Evolutionary conservation across 768 basidiomycete genomes (phyloP).

Genomic region (Auricularia sp.): DNA sequence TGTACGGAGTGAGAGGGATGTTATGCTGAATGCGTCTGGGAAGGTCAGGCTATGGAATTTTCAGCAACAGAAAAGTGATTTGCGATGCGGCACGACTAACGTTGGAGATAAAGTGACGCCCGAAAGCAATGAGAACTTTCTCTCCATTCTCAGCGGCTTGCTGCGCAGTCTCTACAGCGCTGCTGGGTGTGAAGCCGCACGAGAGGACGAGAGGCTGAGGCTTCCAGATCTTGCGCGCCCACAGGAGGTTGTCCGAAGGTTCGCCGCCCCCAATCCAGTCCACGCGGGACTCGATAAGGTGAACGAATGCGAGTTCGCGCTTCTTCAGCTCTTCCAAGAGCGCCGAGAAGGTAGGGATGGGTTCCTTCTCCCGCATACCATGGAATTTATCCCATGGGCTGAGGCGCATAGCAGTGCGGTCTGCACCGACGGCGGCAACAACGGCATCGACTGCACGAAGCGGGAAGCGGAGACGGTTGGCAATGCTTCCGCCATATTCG

Average conservation of each 20-base stretch:
- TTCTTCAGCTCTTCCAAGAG: slow-evolving; percentile 10
- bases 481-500: slow-evolving; percentile 35
- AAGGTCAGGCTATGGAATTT: background rate
- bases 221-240: slow-evolving; percentile 2
- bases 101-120: slow-evolving; percentile 6
- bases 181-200: background rate
- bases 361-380: slow-evolving; percentile 6
- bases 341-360: slow-evolving; percentile 12
- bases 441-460: slow-evolving; percentile 30
- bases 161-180: background rate
- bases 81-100: background rate
- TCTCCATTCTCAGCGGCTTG: background rate
- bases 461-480: slow-evolving; percentile 34
- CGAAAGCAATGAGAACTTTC: slow-evolving; percentile 7
- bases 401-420: slow-evolving; percentile 26
- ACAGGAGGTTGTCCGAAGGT: background rate
- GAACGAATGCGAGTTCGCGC: slow-evolving; percentile 21
- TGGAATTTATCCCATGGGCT: slow-evolving; percentile 12
- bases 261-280: background rate
- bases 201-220: slow-evolving; percentile 2
- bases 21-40: background rate
- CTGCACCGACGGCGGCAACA: slow-evolving; percentile 24
- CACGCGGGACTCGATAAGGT: slow-evolving; percentile 13
- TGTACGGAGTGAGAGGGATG: background rate
- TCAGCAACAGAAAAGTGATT: background rate